Base-by-base conservation (phyloP, 257 asterid genomes). In the Verbena officinalis region DNA sequence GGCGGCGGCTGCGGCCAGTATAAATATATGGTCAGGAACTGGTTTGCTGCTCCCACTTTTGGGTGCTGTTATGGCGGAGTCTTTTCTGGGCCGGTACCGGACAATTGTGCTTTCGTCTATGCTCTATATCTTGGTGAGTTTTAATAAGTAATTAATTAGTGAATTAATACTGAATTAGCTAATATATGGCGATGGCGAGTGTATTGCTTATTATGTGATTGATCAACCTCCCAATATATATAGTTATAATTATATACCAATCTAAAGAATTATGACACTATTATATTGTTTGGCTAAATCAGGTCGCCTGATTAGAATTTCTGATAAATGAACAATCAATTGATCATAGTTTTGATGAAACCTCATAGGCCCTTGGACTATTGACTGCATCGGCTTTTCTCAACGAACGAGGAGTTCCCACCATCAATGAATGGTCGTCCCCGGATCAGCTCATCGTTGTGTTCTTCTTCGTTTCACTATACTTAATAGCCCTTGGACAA, bases 1-100 rank as follows among this genome's bases (percentile, higher is more conserved):
- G 2, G 81, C 84, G n/a, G 62, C 68, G n/a, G 87, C 87, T 19
- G 87, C 87, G 0, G 82, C 82, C 45, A 75, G 42, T 64, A 68
- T 81, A 13, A 81, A 81, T 60, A 39, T 68, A 11, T 81, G 87
- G 87, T 12, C 65, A 14, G 87, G 87, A 52, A 73, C 78, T 0
- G 78, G 80, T 55, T 59, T 69, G 34, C 59, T 78, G 54, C 72
- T 81, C 4, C 87, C 87, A 0, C 80, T 81, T 48, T 24, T 78
- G 7, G 83, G 83, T 17, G 81, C 86, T 58, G 62, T 65, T 30
- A 58, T 67, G 48, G 84, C 84, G 6, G 84, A 78, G 15, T 75
- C 84, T 0, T 78, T 13, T 46, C 70, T 78, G 7, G 84, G 87
- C 45, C 82, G 77, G 9, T 81, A 69, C 24, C 59, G 78, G 52